Base-by-base conservation (phyloP, 2,329 filamentous ascomycete species). In the Colletotrichum cuscutae region DNA sequence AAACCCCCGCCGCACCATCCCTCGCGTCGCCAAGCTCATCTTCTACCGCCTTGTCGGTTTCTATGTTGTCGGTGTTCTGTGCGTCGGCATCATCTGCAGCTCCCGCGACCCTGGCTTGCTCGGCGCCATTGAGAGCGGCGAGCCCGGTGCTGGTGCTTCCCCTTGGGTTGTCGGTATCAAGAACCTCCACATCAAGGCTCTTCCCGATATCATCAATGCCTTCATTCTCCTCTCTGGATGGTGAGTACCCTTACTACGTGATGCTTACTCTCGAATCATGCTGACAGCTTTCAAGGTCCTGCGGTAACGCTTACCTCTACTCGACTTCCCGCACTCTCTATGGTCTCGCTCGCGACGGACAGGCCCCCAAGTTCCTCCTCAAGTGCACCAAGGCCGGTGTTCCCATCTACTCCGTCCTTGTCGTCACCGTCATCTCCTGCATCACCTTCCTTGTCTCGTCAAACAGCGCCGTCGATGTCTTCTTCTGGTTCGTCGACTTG, bases 11-110 rank as follows among this genome's bases (percentile, higher is more conserved):
- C 81, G 82, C 28, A 88, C 90, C 35, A 89, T 95, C 81, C 92
- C 92, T 0, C 88, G 87, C 71, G 92, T 93, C 1, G 94, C 89
- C 83, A 94, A 93, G 75, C 90, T 90, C 58, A 91, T 94, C 42
- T 94, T 94, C 81, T 94, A 92, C 80, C 91, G 93, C 61, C 84
- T 95, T 37, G 91, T 91, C 0, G 82, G 87, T 1, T 94, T 95
- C 82, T 94, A 94, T 81, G 87, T 94, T n/a, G 85, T 94, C 71
- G 88, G 90, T 68, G 89, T 88, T 12, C 83, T 93, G 3, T 85
- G 84, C 52, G 86, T 91, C 22, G 89, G 89, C 7, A 89, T 91
- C 71, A 77, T 90, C 71, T 86, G 92, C 74, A 84, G 90, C 19
- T 89, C 89, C 77, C 85, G 91, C 65, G 89, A 91, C 75, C 78